Evolutionary conservation across 371 early-diverging fungal species (phyloP), one percentile per base, ranked within the genome.

Genomic region (Massospora cicadina): DNA sequence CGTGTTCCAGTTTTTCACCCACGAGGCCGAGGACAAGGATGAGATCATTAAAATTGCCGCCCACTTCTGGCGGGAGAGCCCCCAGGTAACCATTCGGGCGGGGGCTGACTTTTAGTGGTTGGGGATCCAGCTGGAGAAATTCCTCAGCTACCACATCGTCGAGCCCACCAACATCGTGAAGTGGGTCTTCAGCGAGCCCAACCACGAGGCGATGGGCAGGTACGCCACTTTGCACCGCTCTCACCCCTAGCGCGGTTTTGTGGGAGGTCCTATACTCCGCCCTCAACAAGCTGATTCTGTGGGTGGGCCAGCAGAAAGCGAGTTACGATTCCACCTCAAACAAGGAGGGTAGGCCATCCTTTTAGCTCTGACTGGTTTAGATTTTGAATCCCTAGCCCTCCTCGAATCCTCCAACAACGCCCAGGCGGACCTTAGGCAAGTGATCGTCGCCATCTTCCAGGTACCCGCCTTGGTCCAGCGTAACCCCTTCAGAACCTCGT

Each of bases 71-170:
- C 73, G 72, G 59, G 71, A 80, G 26, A 89, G 90, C 68, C 81
- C 88, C n/a, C 85, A 84, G 71, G 79, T 77, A 71, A 25, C 7
- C 53, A 73, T 72, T 54, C 13, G 43, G n/a, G 23, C 23, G 5
- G 25, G 23, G 2, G 27, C 29, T 59, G 12, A 54, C 65, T 33
- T 56, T 31, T 59, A 85, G 81, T 89, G 91, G 71, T 68, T 90
- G 69, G 89, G 88, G 17, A 91, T 96, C 65, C 72, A 89, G 31
- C 70, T 94, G 67, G 93, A 91, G 71, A 92, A 93, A 74, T 77
- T 94, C 65, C 72, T 92, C 64, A 93, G 90, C 71, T 96, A 96
- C 76, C 84, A 92, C 55, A 81, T 96, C 2, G 79, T 95, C 63
- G 91, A 91, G 65, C 88, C 92, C 25, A 72, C 75, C 26, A 80